Evolutionary conservation across 495 filamentous ascomycete genomes (phyloP), one percentile per base, ranked within the genome.

Genomic region (Oidiodendron maius): DNA sequence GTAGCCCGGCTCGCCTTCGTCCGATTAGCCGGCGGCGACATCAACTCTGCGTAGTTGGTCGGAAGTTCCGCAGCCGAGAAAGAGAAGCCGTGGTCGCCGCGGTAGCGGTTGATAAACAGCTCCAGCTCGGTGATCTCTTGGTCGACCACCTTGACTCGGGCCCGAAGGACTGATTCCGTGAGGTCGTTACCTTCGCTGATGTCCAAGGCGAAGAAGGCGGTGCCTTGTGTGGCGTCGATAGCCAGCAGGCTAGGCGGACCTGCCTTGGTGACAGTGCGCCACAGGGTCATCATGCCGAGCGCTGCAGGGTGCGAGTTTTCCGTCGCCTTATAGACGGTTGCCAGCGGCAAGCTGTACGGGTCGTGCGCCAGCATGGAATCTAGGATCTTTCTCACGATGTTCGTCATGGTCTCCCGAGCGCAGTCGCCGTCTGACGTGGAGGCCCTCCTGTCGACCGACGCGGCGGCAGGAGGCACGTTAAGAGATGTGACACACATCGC

Each of bases 231-330:
- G 20, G 41, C 30, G 23, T 44, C 41, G 41, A 44, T 44, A 26
- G 41, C 41, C 17, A 44, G 21, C 12, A 35, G 44, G 37, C 60
- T 58, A 3, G 63, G 50, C 28, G 34, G 32, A 10, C 56, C 55
- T 18, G 51, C 48, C 30, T 48, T 25, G 18, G 41, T 47, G 1
- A 66, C 46, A 4, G 61, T 64, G 34, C 59, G 45, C 63, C 60
- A 64, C 28, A 25, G 62, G 24, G 1, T 61, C 63, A 17, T 66
- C 57, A 20, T 44, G 41, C 61, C 60, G 0, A 64, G 13, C 3
- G 57, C 55, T 21, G 62, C 34, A 23, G 62, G 61, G 35, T 64
- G 63, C 1, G 61, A 61, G 39, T 66, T 66, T 38, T 66, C 63
- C 1, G 63, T 60, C 36, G 62, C 63, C 1, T 40, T 57, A 11